A percentile compares a stretch with the other conserved stretches of the same genome.
These are phyloP conservation scores for Geranomyces michiganensis DNA, from an alignment of 192 early-diverging fungal genomes.

Conservation along the genomic window DNA sequence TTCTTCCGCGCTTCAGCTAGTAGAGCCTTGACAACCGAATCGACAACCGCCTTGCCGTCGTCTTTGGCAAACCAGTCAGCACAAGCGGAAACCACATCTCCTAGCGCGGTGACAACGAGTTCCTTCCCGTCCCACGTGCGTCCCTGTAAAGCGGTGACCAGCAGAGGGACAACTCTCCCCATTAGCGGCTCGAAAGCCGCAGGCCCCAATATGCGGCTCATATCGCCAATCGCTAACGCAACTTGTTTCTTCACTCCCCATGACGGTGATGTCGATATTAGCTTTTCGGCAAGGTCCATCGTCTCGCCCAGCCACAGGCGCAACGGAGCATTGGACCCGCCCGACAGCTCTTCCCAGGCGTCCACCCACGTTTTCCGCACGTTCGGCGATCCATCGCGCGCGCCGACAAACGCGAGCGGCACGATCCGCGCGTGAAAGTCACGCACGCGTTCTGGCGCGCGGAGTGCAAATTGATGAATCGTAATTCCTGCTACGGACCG, in stretches of 20 bases:
- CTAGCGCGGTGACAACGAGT: slow-evolving; percentile 66
- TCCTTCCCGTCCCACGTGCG: slow-evolving; percentile 87
- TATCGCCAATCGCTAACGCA: slow-evolving; percentile 63
- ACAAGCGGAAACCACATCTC: slow-evolving; percentile 55
- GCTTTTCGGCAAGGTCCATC: slow-evolving; percentile 51
- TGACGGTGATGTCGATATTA: slow-evolving; percentile 61
- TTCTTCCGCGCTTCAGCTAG: slow-evolving; percentile 69
- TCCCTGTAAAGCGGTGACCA: slow-evolving; percentile 64
- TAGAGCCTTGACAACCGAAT: slow-evolving; percentile 19
- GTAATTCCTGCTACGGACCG: slow-evolving; percentile 71
- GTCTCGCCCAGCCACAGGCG: slow-evolving; percentile 69
- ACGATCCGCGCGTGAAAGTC: slow-evolving; percentile 60
- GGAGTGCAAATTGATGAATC: slow-evolving; percentile 67
- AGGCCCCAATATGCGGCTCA: slow-evolving; percentile 55
- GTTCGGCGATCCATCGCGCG: slow-evolving; percentile 49
- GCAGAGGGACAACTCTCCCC: slow-evolving; percentile 57
- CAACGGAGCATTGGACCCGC: slow-evolving; percentile 63
- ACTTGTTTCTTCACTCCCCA: slow-evolving; percentile 82
- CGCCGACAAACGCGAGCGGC: slow-evolving; percentile 73
- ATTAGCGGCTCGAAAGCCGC: slow-evolving; percentile 50
- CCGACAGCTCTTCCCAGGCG: slow-evolving; percentile 77
- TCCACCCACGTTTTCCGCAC: slow-evolving; percentile 68
- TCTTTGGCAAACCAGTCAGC: slow-evolving; percentile 52
- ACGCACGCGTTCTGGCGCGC: slow-evolving; percentile 63
- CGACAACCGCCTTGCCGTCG: slow-evolving; percentile 48